Evolutionary conservation across 129 eudicot genomes (phyloP), one percentile per base, ranked within the genome.

Genomic region (Glebionis coronaria): DNA sequence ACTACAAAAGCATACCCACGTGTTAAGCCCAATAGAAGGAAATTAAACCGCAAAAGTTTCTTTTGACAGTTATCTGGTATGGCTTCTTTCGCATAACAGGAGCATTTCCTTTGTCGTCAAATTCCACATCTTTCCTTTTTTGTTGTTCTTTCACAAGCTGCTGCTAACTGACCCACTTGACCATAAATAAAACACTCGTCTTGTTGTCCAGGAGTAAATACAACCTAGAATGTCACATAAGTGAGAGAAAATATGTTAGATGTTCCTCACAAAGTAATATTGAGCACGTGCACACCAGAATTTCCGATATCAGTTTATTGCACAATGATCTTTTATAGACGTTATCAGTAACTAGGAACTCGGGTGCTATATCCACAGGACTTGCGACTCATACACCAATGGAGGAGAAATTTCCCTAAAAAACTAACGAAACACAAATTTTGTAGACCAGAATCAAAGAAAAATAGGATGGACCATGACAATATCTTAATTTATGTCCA

Each of bases 131-230:
- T 23, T 77, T 77, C 49, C 81, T n/a, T 77, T 72, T 77, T 77
- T 15, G 72, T 76, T 61, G 70, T 77, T 59, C 81, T 76, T 70
- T 77, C 81, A 77, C 81, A 77, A 44, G 60, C 74, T 46, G 81
- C 81, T 63, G 99, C 99, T 71, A 90, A 74, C 77, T 94, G 99
- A 68, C 99, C 99, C 20, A 94, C 44, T 85, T 94, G 97, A 75
- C 97, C 97, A 76, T 97, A 94, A n/a, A 89, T 54, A 72, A 89
- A 94, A 69, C 99, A 94, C 72, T 89, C 89, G 74, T 94, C 95
- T 76, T 86, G 90, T 70, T 94, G 99, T 51, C 99, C 99, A 18
- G 97, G 93, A 56, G 90, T 81, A 70, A 61, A 94, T 40, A 94
- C 93, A 73, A 94, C 99, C 99, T 93, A 67, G 45, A 31, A 74